Base-by-base conservation (phyloP, 2,329 filamentous ascomycete species). In the Davidsoniella virescens region DNA sequence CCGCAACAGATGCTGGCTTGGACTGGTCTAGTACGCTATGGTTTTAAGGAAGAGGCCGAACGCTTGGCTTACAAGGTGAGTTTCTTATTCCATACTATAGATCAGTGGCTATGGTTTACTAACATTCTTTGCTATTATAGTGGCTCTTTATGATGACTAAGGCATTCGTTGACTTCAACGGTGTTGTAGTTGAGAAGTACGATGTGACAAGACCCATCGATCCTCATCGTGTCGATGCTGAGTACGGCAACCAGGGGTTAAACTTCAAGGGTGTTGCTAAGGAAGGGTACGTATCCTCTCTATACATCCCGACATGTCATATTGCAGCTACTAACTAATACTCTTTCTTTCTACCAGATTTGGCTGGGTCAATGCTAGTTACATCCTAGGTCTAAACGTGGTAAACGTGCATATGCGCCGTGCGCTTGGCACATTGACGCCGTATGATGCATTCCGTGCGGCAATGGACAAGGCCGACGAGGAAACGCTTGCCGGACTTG, bases 61-160 rank as follows among this genome's bases (percentile, higher is more conserved):
- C 74, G 87, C 33, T 67, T 98, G 56, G 84, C 87, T 0, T 98
- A 98, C 67, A 87, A 92, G 46, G 51, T 52, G 23, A 6, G 49
- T 42, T 33, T 6, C 9, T 6, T 9, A 6, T 29, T 25, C 16
- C 14, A 29, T 44, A 4, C 7, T 26, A 16, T 10, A 10, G 14
- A 26, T n/a, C 20, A 2, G 26, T 14, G 12, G 10, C 26, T 29
- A 29, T 12, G 9, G 17, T 8, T 44, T n/a, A 29, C 46, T 49
- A 39, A 41, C 25, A 26, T 36, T 7, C 23, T 18, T 5, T 6
- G 12, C 16, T 17, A 29, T 29, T 29, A 12, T 10, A 52, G 65
- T 98, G 92, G 92, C 69, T 95, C 49, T 94, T 88, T 64, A 96
- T 96, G 90, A 87, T 95, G 60, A 95, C 87, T 52, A 95, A 94